Conservation (phyloP, 2,329 filamentous ascomycete species). For the Trichoderma sp. region DNA sequence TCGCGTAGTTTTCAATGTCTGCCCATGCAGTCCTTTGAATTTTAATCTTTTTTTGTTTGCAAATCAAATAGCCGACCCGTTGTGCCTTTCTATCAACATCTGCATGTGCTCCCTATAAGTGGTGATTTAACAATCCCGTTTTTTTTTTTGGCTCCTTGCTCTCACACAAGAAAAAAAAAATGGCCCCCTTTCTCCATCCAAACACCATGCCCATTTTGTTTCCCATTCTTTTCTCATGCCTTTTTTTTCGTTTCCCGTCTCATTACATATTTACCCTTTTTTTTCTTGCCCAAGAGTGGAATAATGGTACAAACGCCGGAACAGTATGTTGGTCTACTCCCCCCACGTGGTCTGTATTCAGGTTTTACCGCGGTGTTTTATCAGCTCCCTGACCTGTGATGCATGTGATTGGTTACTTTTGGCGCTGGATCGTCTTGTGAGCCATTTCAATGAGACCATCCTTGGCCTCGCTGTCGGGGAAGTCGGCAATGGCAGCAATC, state of each 20-base stretch:
- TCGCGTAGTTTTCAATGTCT: neutral
- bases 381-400: neutral
- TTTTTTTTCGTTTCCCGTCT: neutral
- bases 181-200: neutral
- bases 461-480: constrained; percentile 95
- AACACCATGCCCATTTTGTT: neutral
- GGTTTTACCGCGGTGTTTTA: neutral
- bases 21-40: neutral
- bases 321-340: neutral
- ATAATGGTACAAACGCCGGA: constrained; percentile 14
- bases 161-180: neutral
- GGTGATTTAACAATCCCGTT: neutral
- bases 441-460: constrained; percentile 90
- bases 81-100: neutral
- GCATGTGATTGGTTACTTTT: constrained; percentile 60
- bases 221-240: neutral
- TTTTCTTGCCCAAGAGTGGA: constrained; percentile 4
- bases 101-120: neutral
- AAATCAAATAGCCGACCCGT: neutral
- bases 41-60: neutral
- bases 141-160: neutral
- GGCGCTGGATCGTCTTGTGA: constrained; percentile 80
- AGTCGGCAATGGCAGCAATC: constrained; percentile 74
- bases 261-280: neutral
- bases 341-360: neutral